Conservation (phyloP, 129 eudicot genomes). For the Escallonia herrerae region DNA sequence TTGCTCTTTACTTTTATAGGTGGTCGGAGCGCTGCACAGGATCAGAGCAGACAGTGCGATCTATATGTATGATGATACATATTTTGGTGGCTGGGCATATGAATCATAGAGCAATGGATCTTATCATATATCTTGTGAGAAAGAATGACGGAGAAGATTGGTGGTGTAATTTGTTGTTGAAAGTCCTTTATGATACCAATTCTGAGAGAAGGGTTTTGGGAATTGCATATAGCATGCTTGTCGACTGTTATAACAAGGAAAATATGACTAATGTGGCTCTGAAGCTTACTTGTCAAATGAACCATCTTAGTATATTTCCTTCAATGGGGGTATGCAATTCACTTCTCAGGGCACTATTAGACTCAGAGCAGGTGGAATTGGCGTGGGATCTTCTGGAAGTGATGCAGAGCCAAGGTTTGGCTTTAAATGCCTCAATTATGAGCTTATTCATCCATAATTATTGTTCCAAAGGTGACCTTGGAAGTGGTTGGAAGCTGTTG, state of each 20-base stretch:
- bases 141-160: conserved; percentile 15
- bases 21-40: conserved; percentile 20
- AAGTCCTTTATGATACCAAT: conserved; percentile 17
- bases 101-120: conserved; percentile 25
- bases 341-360: conserved; percentile 21
- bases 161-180: conserved; percentile 13
- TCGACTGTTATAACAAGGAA: conserved; percentile 17
- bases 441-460: conserved; percentile 22
- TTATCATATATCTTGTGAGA: conserved; percentile 10
- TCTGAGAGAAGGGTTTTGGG: conserved; percentile 14
- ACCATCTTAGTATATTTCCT: conserved; percentile 15
- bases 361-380: conserved; percentile 14
- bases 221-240: conserved; percentile 38
- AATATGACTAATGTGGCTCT: conserved; percentile 19
- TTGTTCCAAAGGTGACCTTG: conserved; percentile 20
- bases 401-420: conserved; percentile 15
- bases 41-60: conserved; percentile 13
- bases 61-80: conserved; percentile 21
- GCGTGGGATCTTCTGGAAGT: conserved; percentile 34
- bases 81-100: conserved; percentile 26
- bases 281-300: conserved; percentile 14
- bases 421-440: conserved; percentile 14
- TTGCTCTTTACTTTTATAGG: conserved; percentile 21
- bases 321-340: conserved; percentile 22
- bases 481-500: conserved; percentile 28